phyloP scores from a whole-genome alignment of 2,329 filamentous ascomycete species.

The Aspergillus quadricinctus region DNA sequence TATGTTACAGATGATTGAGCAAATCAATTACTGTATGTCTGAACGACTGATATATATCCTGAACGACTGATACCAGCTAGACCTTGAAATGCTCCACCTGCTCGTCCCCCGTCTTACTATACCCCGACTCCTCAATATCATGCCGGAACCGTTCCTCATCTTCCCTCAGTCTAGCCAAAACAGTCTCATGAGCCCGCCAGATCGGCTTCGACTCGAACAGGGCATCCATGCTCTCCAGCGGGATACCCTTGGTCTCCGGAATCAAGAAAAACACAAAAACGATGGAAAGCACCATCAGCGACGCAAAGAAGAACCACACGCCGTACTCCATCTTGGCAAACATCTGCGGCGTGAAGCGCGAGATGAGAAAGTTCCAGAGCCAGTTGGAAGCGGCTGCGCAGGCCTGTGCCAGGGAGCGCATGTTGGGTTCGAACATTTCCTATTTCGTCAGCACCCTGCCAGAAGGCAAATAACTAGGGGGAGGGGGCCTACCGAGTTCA shows the following conservation, averaged over 20 bases:
- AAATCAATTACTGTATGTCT: too few relatives aligned
- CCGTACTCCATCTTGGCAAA: constrained; percentile 49
- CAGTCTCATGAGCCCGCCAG: constrained; percentile 31
- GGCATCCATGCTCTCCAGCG: constrained; percentile 60
- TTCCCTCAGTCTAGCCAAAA: constrained; percentile 29
- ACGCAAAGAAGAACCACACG: constrained; percentile 65
- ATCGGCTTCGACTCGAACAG: constrained; percentile 47
- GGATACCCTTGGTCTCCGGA: constrained; percentile 63
- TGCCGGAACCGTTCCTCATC: constrained; percentile 34
- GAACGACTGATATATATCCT: too few relatives aligned
- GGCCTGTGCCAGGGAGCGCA: constrained; percentile 66
- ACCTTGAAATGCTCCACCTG: constrained; percentile 9
- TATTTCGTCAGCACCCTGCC: too few relatives aligned
- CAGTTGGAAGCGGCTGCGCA: constrained; percentile 49
- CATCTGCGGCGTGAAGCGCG: constrained; percentile 41
- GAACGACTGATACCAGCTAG: too few relatives aligned
- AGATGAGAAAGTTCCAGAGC: constrained; percentile 38
- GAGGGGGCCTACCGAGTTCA: constrained; percentile 59
- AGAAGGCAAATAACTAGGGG: too few relatives aligned
- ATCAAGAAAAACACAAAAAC: constrained; percentile 58
- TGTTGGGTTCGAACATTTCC: constrained; percentile 70
- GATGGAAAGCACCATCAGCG: constrained; percentile 55
- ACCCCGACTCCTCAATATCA: constrained; percentile 15
- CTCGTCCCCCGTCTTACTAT: constrained; percentile 7
- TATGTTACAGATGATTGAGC: too few relatives aligned